These are phyloP conservation scores for Penicillium atrosanguineum DNA, from an alignment of 495 filamentous ascomycete species.

Conservation along the genomic window DNA sequence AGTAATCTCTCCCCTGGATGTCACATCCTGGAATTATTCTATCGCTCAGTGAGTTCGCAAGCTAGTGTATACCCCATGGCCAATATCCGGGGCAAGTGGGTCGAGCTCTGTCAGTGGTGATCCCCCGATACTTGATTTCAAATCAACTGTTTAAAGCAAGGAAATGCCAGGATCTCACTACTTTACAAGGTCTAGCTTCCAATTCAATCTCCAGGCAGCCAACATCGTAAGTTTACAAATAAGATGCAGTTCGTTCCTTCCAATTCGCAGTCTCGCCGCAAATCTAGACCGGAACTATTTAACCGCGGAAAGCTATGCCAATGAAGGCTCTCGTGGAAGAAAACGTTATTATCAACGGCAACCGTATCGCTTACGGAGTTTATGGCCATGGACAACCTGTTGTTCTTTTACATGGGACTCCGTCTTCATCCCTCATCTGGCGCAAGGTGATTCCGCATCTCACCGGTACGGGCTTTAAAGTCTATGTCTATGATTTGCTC, in stretches of 20 bases:
- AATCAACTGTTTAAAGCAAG: too few relatives aligned
- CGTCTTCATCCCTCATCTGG: conserved; percentile 17
- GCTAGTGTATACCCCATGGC: too few relatives aligned
- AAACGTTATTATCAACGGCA: conserved; percentile 7
- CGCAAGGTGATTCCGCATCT: conserved; percentile 6
- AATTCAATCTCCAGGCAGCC: too few relatives aligned
- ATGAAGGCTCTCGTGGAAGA: conserved; percentile 3
- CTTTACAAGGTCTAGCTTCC: too few relatives aligned
- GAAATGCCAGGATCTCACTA: too few relatives aligned
- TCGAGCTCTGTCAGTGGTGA: too few relatives aligned
- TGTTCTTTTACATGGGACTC: conserved; percentile 12
- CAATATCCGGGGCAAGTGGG: too few relatives aligned
- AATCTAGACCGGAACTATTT: neutral
- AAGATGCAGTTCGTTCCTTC: neutral
- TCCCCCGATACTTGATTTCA: too few relatives aligned
- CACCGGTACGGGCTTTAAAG: conserved; percentile 1
- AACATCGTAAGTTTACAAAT: too few relatives aligned
- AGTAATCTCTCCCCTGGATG: neutral
- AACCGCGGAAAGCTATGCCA: neutral
- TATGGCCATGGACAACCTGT: conserved; percentile 5
- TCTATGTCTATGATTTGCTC: conserved; percentile 14
- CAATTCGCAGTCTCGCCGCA: neutral
- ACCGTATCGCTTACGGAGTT: conserved; percentile 10
- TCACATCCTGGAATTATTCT: neutral
- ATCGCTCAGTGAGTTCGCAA: too few relatives aligned